Conservation (phyloP, 164 flowering plant species). For the Magnolia sinica region DNA sequence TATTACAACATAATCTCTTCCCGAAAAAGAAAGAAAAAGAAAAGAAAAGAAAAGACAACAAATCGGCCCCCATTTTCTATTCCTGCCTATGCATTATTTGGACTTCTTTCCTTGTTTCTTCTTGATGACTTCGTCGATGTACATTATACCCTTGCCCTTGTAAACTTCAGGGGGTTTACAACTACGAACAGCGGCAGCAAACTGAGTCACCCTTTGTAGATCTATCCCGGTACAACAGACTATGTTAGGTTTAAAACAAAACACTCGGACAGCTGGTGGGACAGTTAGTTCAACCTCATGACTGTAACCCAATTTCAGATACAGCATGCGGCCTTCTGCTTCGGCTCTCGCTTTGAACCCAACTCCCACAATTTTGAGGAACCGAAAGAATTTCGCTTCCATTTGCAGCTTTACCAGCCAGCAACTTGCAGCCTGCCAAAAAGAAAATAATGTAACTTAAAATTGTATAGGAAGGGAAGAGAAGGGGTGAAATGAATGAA, state of each 20-base stretch:
- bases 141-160: conserved; percentile 92
- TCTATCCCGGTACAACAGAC: conserved; percentile 84
- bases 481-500: too few species aligned
- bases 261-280: conserved; percentile 90
- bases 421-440: conserved; percentile 4
- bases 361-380: conserved; percentile 84
- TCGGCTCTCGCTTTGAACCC: conserved; percentile 95
- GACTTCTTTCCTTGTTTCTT: conserved; percentile 88
- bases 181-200: conserved; percentile 75
- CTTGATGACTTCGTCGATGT: conserved; percentile 76
- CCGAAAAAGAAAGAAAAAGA: too few species aligned
- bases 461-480: background rate
- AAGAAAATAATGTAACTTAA: background rate
- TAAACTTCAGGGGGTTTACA: conserved; percentile 91
- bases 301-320: conserved; percentile 83
- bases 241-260: conserved; percentile 74
- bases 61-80: background rate
- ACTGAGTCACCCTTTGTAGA: conserved; percentile 76
- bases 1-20: too few species aligned
- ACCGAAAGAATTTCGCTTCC: conserved; percentile 85
- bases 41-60: too few species aligned
- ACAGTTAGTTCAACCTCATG: conserved; percentile 88
- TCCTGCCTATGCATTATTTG: conserved; percentile 27
- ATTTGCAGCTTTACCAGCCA: conserved; percentile 15
- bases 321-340: conserved; percentile 70